Percentiles rank a stretch among this genome's conserved stretches.
Evolutionary conservation across 2,329 filamentous ascomycete species (phyloP).

Genomic region (Hymenotorrendiella dingleyae): DNA sequence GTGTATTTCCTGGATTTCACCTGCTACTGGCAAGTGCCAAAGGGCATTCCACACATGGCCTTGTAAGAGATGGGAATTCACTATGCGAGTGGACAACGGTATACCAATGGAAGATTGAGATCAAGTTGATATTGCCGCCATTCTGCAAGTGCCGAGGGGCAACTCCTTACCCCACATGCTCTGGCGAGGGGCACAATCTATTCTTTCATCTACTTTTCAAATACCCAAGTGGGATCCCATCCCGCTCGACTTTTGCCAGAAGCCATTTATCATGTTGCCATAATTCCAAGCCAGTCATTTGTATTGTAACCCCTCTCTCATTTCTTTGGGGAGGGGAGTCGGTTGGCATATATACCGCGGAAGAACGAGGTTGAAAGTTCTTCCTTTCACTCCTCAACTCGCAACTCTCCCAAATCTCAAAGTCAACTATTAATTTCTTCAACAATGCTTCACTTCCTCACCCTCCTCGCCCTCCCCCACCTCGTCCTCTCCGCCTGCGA

Average conservation of each 20-base stretch:
- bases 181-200: conserved; percentile 4
- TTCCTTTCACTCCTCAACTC: not conserved
- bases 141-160: conserved; percentile 6
- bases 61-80: no score
- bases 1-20: no score
- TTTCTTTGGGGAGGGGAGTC: no score
- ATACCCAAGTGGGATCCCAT: not conserved
- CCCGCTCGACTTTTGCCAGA: conserved; percentile 5
- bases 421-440: not conserved
- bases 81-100: no score
- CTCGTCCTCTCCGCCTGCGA: not conserved
- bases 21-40: no score
- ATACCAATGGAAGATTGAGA: no score
- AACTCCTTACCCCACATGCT: conserved; percentile 4
- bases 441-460: not conserved
- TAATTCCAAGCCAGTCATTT: conserved; percentile 1
- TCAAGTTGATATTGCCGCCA: not conserved
- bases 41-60: no score
- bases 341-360: no score
- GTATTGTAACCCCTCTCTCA: not conserved
- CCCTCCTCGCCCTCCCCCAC: not conserved
- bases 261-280: conserved; percentile 4
- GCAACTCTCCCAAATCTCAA: not conserved
- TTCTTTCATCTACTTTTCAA: not conserved
- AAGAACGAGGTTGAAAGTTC: not conserved